A percentile compares a stretch with the other conserved stretches of the same genome.
Conservation (phyloP, 1,284 basidiomycete species). For the Boletus sp. region DNA sequence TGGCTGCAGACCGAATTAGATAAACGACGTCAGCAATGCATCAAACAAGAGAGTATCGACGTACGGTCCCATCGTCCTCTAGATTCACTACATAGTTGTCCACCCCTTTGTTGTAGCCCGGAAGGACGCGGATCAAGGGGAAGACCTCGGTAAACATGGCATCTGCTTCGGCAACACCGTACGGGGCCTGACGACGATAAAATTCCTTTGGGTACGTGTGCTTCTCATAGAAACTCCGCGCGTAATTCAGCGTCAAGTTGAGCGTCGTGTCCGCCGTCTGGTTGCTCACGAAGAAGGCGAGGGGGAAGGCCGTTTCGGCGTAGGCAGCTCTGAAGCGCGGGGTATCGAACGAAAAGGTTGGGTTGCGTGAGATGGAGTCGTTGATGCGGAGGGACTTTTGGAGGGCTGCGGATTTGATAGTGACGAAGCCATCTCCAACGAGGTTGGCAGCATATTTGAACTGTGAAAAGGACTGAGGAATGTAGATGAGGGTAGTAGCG, state of each 20-base stretch:
- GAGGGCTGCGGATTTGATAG: slow-evolving; percentile 20
- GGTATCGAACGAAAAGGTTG: slow-evolving; percentile 23
- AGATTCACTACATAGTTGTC: slow-evolving; percentile 20
- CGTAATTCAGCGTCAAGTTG: slow-evolving; percentile 12
- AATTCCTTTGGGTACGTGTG: slow-evolving; percentile 24
- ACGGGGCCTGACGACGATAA: slow-evolving; percentile 22
- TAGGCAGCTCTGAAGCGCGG: slow-evolving; percentile 22
- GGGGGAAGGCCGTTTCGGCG: slow-evolving; percentile 24
- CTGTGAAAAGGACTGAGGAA: slow-evolving; percentile 10
- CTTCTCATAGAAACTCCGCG: slow-evolving; percentile 19
- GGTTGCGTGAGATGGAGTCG: slow-evolving; percentile 28
- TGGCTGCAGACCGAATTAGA: neutral
- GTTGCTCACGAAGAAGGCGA: slow-evolving; percentile 30
- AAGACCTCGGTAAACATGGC: slow-evolving; percentile 2
- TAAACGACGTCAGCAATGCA: slow-evolving; percentile 2
- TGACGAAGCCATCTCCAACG: slow-evolving; percentile 18
- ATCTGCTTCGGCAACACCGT: neutral
- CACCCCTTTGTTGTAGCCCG: slow-evolving; percentile 23
- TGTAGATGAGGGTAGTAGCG: neutral
- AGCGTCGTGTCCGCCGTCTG: slow-evolving; percentile 22
- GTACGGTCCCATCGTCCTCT: slow-evolving; percentile 15
- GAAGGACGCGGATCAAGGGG: slow-evolving; percentile 5
- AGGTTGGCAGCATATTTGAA: slow-evolving; percentile 17
- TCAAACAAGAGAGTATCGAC: slow-evolving; percentile 3
- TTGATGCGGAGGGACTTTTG: slow-evolving; percentile 19